Evolutionary conservation across 768 basidiomycete genomes (phyloP).

Genomic region (Bullera alba): DNA sequence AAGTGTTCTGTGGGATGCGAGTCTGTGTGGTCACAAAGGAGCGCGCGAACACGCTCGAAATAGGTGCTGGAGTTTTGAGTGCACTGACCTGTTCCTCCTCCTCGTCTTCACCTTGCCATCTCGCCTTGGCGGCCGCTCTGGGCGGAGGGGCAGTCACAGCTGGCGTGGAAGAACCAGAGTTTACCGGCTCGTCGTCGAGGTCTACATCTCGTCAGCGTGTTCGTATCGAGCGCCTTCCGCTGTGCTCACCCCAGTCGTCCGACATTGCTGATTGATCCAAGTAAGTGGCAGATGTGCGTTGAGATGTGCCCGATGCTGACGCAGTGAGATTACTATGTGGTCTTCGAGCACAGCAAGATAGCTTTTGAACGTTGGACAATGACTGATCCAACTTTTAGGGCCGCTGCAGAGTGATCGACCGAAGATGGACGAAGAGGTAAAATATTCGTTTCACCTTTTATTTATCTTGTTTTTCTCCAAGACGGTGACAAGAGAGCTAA

Average conservation of each 20-base stretch:
- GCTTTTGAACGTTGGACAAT: no score
- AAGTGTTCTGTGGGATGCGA: not conserved
- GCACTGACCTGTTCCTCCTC: constrained; percentile 74
- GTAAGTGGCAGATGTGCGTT: no score
- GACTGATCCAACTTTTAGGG: no score
- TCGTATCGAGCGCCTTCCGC: not conserved
- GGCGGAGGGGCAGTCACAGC: constrained; percentile 16
- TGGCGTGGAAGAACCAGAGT: constrained; percentile 39
- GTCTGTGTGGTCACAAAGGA: constrained; percentile 9
- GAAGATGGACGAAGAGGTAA: not conserved
- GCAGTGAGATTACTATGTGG: no score
- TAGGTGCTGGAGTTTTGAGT: not conserved
- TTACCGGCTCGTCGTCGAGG: constrained; percentile 30
- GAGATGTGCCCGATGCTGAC: no score
- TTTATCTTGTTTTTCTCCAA: not conserved
- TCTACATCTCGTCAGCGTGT: constrained; percentile 12
- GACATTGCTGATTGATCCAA: no score
- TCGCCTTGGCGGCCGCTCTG: constrained; percentile 50
- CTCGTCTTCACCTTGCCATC: constrained; percentile 86
- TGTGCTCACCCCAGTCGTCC: constrained; percentile 37
- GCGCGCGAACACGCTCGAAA: not conserved
- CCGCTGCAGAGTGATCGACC: no score
- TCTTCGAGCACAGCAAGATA: no score
- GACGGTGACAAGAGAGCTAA: not conserved
- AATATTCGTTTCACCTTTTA: not conserved